Base-by-base conservation (phyloP, 768 basidiomycete species). In the Ramaria rubella region DNA sequence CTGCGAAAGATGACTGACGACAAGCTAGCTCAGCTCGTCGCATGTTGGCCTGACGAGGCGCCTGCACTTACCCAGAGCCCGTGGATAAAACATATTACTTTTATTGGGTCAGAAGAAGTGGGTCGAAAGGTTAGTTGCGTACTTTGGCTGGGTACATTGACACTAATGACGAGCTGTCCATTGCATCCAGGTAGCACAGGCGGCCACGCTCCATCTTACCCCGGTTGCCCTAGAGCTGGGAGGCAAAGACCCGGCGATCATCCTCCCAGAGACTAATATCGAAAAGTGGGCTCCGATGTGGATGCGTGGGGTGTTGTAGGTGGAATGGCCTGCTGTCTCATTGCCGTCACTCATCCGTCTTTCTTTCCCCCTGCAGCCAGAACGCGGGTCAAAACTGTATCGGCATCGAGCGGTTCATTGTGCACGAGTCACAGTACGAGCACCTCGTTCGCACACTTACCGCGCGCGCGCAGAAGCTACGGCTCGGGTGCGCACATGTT, bases 381-480 rank as follows among this genome's bases (percentile, higher is more conserved):
- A 91, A 92, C 58, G 81, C 81, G 50, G 94, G 94, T 21, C 95
- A 97, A 72, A 97, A 97, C 64, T 99, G 95, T 69, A 95, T 99
- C 63, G 95, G 94, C 33, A 90, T 94, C 60, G 95, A 99, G 69
- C 82, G 94, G 2, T 79, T 98, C 61, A 80, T 98, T 45, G 91
- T 98, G 34, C 93, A 94, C 64, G 66, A 73, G 0, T 77, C 77
- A 0, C 86, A 91, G 63, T 87, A 94, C 63, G 81, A 92, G 46
- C 81, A 84, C 5, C 79, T 98, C 49, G 79, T 85, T 61, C 73
- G 75, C 2, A 77, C 83, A 21, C 76, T 97, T 63, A 65, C 72
- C 21, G 79, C 83, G n/a, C 80, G 86, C 15, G 80, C 83, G 34
- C 68, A 71, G 31, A 82, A 81, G 62, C 74, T 97, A 49, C 86